Evolutionary conservation across 2,329 filamentous ascomycete species (phyloP), one percentile per base, ranked within the genome.

Genomic region (Cladosporium sp.): DNA sequence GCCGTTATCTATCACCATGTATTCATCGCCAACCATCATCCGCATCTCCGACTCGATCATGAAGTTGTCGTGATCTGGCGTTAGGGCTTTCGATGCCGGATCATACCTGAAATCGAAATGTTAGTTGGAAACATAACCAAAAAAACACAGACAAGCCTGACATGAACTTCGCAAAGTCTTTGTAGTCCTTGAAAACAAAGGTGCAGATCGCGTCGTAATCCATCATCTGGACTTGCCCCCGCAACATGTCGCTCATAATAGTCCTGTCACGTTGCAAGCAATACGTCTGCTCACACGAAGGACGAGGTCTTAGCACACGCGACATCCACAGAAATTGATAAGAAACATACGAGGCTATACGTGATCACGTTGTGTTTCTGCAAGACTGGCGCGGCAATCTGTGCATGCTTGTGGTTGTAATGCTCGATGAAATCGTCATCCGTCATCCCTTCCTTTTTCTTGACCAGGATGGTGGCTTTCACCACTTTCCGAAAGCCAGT

Each of bases 171-270:
- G 72, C 73, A 49, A 74, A 68, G n/a, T 68, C 66, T 49, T 69
- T 65, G 54, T 74, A 75, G 58, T 74, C 72, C 45, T 68, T 68
- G 56, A 76, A 76, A 50, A 74, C 71, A 59, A 75, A 75, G 9
- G 72, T 74, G 63, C 73, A 75, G 33, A 75, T 74, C 45, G 73
- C 73, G 56, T 75, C 72, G 59, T 73, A 75, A 46, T 72, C 68
- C 45, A 73, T 58, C 54, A 75, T 64, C 46, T 68, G 63, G 8
- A 71, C 72, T 51, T 72, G 69, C 16, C 73, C 72, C 52, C 72
- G 70, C 58, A 75, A 61, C 59, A 75, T 75, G 56, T 76, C 73
- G 46, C 70, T 67, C 49, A 74, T 68, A 46, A 72, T 71, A 46
- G 69, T 72, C 28, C 70, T 67, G 54, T 75, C 73, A 11, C 72